phyloP scores from a whole-genome alignment of 2,329 filamentous ascomycete species.

The Fusarium graminum region DNA sequence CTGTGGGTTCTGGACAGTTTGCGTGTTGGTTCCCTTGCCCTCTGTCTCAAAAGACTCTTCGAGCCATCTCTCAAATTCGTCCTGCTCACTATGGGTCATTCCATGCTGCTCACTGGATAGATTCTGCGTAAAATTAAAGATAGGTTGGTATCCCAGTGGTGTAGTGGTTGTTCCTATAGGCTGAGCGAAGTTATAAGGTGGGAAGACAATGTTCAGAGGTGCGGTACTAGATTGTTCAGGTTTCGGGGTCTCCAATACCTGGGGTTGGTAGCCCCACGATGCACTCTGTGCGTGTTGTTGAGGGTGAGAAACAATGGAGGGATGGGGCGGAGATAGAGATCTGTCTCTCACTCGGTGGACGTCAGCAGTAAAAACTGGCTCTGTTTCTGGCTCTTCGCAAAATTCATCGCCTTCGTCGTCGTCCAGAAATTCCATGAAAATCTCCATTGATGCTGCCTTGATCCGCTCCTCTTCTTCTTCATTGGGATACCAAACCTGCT shows the following conservation, averaged over 20 bases:
- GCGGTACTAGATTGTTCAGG: not conserved
- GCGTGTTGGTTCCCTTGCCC: not conserved
- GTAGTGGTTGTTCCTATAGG: not conserved
- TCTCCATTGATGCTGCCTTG: not conserved
- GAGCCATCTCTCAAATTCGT: not conserved
- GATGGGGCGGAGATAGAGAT: not conserved
- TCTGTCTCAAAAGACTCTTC: not conserved
- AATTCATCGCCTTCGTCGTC: not conserved
- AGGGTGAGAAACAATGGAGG: not conserved
- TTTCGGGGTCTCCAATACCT: no score
- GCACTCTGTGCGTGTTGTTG: not conserved
- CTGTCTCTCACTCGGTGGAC: not conserved
- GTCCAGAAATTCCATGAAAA: not conserved
- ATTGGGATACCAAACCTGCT: not conserved
- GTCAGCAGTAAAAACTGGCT: not conserved
- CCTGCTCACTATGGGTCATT: not conserved
- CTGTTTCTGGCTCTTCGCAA: not conserved
- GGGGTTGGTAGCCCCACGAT: not conserved
- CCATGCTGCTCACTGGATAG: not conserved
- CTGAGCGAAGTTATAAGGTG: not conserved
- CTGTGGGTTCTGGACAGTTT: not conserved
- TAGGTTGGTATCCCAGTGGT: no score
- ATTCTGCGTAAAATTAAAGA: not conserved
- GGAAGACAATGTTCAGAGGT: not conserved
- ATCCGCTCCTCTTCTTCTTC: constrained; percentile 3